Evolutionary conservation across 345 rosid species (phyloP), one percentile per base, ranked within the genome.

Genomic region (Schrenkiella parvula): DNA sequence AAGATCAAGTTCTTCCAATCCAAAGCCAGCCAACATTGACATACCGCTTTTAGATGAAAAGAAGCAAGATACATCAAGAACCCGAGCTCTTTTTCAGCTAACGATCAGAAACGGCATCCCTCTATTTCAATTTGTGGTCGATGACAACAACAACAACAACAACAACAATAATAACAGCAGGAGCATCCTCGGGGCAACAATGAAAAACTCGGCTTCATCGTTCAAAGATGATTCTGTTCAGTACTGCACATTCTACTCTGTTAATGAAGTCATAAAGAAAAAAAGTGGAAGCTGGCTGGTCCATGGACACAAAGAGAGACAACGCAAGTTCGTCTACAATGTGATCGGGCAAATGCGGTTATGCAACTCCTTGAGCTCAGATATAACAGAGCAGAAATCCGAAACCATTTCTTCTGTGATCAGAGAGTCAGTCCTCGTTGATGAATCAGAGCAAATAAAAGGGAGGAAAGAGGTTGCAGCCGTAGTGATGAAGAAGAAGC

Each of bases 251-350:
- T 83, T 95, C 71, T 91, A 82, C 82, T 73, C 95, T 1, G 84
- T 91, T 17, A 78, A 82, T 62, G 93, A 91, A 80, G 79, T 80
- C 37, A 63, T 70, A 29, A 88, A 84, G 81, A 89, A 74, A 73
- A 93, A 84, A 82, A 70, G 77, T 43, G 83, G 88, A 38, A 79
- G 90, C 77, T 89, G 97, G 99, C 84, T 87, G 11, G 80, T 69
- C 71, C 88, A 82, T 67, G 93, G 84, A 68, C 78, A 79, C 63
- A 89, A 82, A 75, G 86, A 48, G 82, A 87, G 86, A 74, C 75
- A 78, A 34, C 53, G 82, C 19, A 81, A 83, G 43, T 85, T 73
- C 32, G 81, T 65, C 39, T 84, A 80, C 74, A 88, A 84, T 61
- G 76, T 81, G 41, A 76, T 89, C 4, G 96, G 93, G 42, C 88